phyloP scores from a whole-genome alignment of 768 basidiomycete species.

The Sarcomyxa edulis region DNA sequence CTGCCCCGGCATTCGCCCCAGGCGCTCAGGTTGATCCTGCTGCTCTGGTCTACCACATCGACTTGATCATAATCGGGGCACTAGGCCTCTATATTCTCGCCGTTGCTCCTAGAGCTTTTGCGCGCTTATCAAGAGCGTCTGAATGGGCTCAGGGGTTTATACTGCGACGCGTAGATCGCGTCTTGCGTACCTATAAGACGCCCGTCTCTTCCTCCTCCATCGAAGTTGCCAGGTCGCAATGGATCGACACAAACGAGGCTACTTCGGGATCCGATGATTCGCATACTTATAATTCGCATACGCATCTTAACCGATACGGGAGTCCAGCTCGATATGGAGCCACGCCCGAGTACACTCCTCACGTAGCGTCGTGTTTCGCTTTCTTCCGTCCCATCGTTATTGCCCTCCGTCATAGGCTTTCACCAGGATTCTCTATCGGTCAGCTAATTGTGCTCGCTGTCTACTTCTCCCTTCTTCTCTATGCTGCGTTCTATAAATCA shows the following conservation, averaged over 20 bases:
- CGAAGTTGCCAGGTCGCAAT: too few species aligned
- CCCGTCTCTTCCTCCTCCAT: too few species aligned
- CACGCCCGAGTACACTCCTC: conserved; percentile 35
- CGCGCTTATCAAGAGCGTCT: conserved; percentile 30
- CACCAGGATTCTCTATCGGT: conserved; percentile 43
- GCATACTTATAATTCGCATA: conserved; percentile 26
- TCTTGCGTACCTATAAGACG: too few species aligned
- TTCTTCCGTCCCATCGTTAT: conserved; percentile 39
- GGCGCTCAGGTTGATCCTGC: conserved; percentile 1
- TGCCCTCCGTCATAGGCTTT: conserved; percentile 33
- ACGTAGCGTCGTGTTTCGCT: conserved; percentile 39
- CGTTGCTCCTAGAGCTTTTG: conserved; percentile 33
- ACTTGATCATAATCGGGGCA: conserved; percentile 30
- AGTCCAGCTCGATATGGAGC: conserved; percentile 14
- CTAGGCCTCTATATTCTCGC: conserved; percentile 27
- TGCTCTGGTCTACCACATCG: conserved; percentile 18
- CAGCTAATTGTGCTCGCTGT: conserved; percentile 39
- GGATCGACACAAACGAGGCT: too few species aligned
- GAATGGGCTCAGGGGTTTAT: conserved; percentile 39
- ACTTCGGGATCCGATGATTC: conserved; percentile 27
- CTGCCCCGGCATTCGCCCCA: neutral
- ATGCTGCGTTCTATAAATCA: conserved; percentile 44
- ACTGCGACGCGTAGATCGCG: conserved; percentile 24
- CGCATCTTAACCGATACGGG: conserved; percentile 10
- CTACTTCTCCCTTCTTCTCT: conserved; percentile 43